Base-by-base conservation (phyloP, 208 protist species). In the Trypanosoma scelopori region DNA sequence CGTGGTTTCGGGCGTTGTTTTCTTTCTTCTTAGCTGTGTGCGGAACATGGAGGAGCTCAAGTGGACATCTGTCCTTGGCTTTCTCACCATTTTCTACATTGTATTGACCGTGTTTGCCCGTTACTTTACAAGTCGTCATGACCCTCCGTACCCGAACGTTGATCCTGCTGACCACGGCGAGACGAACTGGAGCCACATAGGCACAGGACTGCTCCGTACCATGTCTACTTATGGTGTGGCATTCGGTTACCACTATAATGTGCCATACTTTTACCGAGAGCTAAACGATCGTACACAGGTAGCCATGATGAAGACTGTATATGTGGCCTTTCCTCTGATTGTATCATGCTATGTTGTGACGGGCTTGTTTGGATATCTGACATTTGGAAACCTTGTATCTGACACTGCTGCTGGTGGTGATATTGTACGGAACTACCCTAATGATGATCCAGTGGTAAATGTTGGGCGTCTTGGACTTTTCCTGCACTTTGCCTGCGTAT, bases 21-120 rank as follows among this genome's bases (percentile, higher is more conserved):
- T 94, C 49, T 91, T 91, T 69, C 18, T 84, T 28, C 67, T 90
- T 3, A 88, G 73, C 58, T 92, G 77, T 56, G 71, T 71, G n/a
- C 77, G 83, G 20, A 87, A 89, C 56, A 89, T 94, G 79, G 75
- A 86, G 60, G 88, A 94, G 70, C 79, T 94, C 30, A 94, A 92
- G 76, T 90, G 81, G 78, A 77, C 81, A 16, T 94, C 88, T 18
- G 45, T 89, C 39, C 71, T 94, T 15, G 88, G 83, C 13, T 92
- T 94, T 52, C 55, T 90, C 16, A 91, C 88, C 37, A 94, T 94
- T 45, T 78, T 94, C 5, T 92, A 94, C 65, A 80, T 94, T 64
- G 75, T 89, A n/a, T 12, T 89, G 20, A n/a, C 68, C 5, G 76
- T 91, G 12, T 25, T 76, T 23, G 79, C 76, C 41, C 82, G 88